Percentiles rank a stretch among this genome's conserved stretches.
phyloP scores from a whole-genome alignment of 225 moss, liverwort and hornwort species.

The Straminergon stramineum region DNA sequence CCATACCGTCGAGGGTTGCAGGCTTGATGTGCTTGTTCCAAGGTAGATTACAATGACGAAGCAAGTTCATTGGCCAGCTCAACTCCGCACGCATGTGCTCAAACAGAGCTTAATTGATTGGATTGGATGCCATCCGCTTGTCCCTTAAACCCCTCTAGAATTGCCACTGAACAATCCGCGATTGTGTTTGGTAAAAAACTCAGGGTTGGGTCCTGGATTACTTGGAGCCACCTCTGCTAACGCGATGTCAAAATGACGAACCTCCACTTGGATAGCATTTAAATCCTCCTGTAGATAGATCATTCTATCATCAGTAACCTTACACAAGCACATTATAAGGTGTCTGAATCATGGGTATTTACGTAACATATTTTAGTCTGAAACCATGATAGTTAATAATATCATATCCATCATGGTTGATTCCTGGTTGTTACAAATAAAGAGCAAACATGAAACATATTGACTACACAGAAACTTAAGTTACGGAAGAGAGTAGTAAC shows the following conservation, averaged over 20 bases:
- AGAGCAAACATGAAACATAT: not conserved
- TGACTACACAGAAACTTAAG: not conserved
- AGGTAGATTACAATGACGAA: not conserved
- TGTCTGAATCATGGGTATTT: not conserved
- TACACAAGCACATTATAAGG: not conserved
- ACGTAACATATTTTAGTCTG: not conserved
- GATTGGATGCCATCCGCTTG: not conserved
- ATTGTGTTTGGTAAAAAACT: constrained; percentile 32
- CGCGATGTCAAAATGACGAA: constrained; percentile 41
- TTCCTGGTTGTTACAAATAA: not conserved
- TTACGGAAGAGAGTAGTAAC: constrained; percentile 11
- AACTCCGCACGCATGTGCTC: not conserved
- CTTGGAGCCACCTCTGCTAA: constrained; percentile 31
- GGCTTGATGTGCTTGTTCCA: not conserved
- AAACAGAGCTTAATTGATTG: not conserved
- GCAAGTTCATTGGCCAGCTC: not conserved
- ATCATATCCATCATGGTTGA: not conserved
- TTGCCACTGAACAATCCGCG: constrained; percentile 14
- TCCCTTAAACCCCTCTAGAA: not conserved
- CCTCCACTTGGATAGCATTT: constrained; percentile 31
- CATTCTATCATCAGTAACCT: not conserved
- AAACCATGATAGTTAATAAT: not conserved
- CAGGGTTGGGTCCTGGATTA: constrained; percentile 31
- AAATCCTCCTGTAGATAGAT: constrained; percentile 31
- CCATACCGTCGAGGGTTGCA: not conserved